Conservation (phyloP, 75 land plant species). For the Selaginella tamariscina region DNA sequence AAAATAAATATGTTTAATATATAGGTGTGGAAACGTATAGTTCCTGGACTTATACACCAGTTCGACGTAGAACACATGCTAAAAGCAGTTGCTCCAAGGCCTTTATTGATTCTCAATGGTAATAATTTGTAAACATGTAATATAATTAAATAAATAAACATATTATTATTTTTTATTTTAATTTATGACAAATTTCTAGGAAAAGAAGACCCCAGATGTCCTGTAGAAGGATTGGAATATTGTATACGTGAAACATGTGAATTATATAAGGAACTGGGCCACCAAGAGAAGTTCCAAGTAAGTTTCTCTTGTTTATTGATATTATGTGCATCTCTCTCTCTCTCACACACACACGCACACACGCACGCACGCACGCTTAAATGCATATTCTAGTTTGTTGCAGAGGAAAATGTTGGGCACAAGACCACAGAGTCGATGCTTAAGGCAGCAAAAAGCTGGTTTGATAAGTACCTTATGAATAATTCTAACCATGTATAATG, state of each 20-base stretch:
- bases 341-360: too few relatives aligned
- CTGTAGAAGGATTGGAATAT: background rate
- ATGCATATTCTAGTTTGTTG: background rate
- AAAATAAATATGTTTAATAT: slow-evolving; percentile 1
- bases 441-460: background rate
- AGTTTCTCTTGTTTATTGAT: background rate
- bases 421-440: background rate
- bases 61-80: slow-evolving; percentile 64
- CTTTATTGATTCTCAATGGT: slow-evolving; percentile 82
- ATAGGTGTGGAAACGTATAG: slow-evolving; percentile 91
- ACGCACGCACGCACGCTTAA: background rate
- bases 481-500: too few relatives aligned
- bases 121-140: background rate
- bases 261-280: background rate
- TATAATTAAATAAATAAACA: background rate
- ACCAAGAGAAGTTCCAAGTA: background rate
- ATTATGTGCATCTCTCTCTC: too few relatives aligned
- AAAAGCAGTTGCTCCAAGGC: slow-evolving; percentile 75
- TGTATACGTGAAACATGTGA: background rate
- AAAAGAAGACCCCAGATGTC: background rate
- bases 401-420: background rate
- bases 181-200: too few relatives aligned
- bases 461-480: background rate
- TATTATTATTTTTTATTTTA: background rate
- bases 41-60: slow-evolving; percentile 60